Percentiles rank a stretch among this genome's conserved stretches.
Evolutionary conservation across 331 rosid species (phyloP).

Genomic region (Dryas integrifolia): DNA sequence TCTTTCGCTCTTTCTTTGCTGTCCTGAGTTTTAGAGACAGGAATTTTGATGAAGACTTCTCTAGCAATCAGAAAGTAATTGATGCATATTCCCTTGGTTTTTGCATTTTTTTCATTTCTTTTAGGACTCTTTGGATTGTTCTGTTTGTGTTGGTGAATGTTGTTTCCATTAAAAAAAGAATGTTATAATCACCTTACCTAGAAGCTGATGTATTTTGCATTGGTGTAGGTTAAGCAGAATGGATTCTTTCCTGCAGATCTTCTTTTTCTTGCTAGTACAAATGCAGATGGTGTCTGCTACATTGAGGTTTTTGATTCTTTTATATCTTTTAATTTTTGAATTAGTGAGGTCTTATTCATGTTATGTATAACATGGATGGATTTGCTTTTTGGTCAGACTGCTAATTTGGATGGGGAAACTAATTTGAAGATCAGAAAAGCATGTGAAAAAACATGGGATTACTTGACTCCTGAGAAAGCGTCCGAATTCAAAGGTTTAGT

Average conservation of each 20-base stretch:
- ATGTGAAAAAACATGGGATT: slow-evolving; percentile 97
- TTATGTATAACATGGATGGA: neutral
- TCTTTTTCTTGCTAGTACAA: slow-evolving; percentile 89
- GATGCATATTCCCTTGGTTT: neutral
- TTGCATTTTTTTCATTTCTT: neutral
- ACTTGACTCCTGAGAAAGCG: slow-evolving; percentile 79
- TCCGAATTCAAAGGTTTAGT: slow-evolving; percentile 84
- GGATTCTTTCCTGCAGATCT: slow-evolving; percentile 93
- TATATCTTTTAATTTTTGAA: neutral
- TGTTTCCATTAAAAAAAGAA: neutral
- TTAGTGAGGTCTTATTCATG: neutral
- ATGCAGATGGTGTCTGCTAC: slow-evolving; percentile 96
- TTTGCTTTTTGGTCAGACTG: slow-evolving; percentile 58
- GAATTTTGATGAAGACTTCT: neutral
- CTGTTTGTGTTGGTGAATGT: neutral
- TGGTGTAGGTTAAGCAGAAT: slow-evolving; percentile 81
- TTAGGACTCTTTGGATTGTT: neutral
- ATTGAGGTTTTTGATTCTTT: slow-evolving; percentile 60
- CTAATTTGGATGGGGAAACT: slow-evolving; percentile 98
- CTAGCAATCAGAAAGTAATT: neutral
- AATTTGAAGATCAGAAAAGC: slow-evolving; percentile 96
- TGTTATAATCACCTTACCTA: neutral
- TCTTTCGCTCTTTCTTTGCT: neutral
- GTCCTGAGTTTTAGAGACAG: neutral
- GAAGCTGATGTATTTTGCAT: slow-evolving; percentile 17